Base-by-base conservation (phyloP, 257 asterid genomes). In the Penstemon eatonii region DNA sequence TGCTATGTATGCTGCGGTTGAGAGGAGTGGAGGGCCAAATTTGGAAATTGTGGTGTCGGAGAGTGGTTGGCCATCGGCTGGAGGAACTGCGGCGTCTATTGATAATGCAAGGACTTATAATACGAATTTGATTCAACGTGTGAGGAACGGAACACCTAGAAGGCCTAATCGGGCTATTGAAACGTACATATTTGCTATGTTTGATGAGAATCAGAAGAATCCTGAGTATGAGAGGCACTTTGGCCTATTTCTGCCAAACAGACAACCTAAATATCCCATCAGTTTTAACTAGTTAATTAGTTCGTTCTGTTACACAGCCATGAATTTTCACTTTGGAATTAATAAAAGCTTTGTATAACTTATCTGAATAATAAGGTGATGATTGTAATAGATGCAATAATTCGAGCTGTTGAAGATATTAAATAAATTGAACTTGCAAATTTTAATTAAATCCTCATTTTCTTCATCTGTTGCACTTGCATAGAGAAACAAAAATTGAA, bases 1-100 rank as follows among this genome's bases (percentile, higher is more conserved):
- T 40, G 53, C 69, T 11, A 41, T 45, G 19, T 61, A 70, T 8
- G 67, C 69, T 7, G 75, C 75, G 0, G 39, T 70, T 11, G 69
- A 4, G 37, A 53, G 47, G 69, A 36, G 62, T 7, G 70, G 70
- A 5, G 70, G 65, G 8, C 4, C 69, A 3, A 3, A 19, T 13
- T 3, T 70, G 53, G 56, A 42, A n/a, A 52, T 70, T n/a, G 75
- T 63, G 42, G 74, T 69, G 41, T 71, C 76, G 36, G 76, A 63
- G 51, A 71, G 76, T 11, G 74, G 74, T 4, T 60, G 74, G 74
- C 74, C 74, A 4, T 37, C 74, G 13, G 74, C 67, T 3, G 74
- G 74, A 46, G 60, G 7, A 3, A 10, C 41, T 4, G 74, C 58
- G n/a, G 60, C 74, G 7, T 33, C 74, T 4, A 5, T 51, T 5